phyloP scores from a whole-genome alignment of 2,329 filamentous ascomycete genomes.

The Arthroderma sp. region DNA sequence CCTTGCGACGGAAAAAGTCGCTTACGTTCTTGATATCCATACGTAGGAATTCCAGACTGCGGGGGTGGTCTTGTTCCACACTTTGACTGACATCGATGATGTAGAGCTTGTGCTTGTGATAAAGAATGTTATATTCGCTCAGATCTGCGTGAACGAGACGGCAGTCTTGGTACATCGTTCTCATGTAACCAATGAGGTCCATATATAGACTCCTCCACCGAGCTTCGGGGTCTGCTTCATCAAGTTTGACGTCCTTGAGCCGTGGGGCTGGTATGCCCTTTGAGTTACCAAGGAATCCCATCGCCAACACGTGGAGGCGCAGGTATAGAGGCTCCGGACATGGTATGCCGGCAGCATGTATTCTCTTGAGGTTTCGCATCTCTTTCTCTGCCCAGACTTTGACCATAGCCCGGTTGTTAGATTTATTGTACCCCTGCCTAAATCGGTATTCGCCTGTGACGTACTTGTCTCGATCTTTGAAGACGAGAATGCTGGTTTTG shows the following conservation, averaged over 20 bases:
- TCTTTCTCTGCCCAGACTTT: constrained; percentile 99
- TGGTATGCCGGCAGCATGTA: constrained; percentile 72
- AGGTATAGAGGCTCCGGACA: constrained; percentile 82
- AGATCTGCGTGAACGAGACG: constrained; percentile 88
- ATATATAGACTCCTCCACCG: constrained; percentile 70
- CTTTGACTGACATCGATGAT: constrained; percentile 97
- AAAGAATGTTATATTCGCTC: constrained; percentile 96
- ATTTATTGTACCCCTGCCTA: constrained; percentile 80
- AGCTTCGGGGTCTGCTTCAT: constrained; percentile 51
- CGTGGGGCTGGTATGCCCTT: constrained; percentile 81
- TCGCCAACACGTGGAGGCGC: constrained; percentile 87
- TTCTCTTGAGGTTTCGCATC: constrained; percentile 79
- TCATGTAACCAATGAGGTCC: constrained; percentile 77
- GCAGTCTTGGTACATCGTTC: constrained; percentile 83
- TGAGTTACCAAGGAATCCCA: constrained; percentile 80
- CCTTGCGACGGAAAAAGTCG: constrained; percentile 80
- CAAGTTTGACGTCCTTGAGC: constrained; percentile 70
- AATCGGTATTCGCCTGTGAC: constrained; percentile 91
- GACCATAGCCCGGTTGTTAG: constrained; percentile 91
- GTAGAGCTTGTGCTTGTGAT: constrained; percentile 68
- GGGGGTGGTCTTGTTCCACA: constrained; percentile 91
- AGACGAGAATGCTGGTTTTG: constrained; percentile 93
- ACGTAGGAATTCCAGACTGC: constrained; percentile 80
- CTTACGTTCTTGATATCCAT: constrained; percentile 98
- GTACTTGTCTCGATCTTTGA: constrained; percentile 95